Conservation (phyloP, 73 alveolate genomes). For the Symbiodinium natans region DNA sequence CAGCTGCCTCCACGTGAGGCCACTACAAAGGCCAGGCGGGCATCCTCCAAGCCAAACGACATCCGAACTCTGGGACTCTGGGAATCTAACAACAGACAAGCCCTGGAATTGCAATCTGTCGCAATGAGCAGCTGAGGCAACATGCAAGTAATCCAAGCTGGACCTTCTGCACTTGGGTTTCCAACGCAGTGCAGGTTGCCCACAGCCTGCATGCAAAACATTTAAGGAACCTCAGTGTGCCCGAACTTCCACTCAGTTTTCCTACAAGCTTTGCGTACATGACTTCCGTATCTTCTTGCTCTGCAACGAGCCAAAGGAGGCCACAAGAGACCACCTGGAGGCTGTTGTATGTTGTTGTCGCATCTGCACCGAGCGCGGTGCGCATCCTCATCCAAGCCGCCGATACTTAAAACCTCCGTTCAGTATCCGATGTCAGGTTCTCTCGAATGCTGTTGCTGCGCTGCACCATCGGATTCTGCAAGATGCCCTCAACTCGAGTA, state of each 20-base stretch:
- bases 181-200: constrained; percentile 68
- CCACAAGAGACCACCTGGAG: no score
- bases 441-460: background rate
- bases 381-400: constrained; percentile 77
- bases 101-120: no score
- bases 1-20: constrained; percentile 2
- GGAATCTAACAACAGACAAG: no score
- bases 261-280: background rate
- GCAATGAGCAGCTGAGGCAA: no score
- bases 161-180: constrained; percentile 55
- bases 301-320: background rate
- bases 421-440: background rate
- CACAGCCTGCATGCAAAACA: constrained; percentile 24
- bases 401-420: constrained; percentile 37
- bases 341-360: no score
- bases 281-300: background rate
- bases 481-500: background rate
- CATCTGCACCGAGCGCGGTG: background rate
- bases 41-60: background rate
- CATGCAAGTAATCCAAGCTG: no score
- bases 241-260: background rate
- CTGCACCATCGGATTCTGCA: background rate
- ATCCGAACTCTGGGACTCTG: no score
- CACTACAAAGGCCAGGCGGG: background rate
- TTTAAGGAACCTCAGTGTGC: background rate